Evolutionary conservation across 805 yeast species (phyloP), one percentile per base, ranked within the genome.

Genomic region (Peterozyma toletana): DNA sequence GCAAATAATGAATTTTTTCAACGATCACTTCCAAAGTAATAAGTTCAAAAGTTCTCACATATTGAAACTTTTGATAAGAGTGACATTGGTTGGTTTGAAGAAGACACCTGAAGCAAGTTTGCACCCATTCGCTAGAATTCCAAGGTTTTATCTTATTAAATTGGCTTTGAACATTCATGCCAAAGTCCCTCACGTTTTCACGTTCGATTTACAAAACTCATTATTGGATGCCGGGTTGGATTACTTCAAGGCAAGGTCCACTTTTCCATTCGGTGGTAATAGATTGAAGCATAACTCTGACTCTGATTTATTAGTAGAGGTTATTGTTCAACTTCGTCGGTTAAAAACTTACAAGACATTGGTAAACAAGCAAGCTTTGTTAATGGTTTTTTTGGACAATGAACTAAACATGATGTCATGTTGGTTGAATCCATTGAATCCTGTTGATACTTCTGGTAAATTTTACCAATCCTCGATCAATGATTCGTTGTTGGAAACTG

Each of bases 241-340:
- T 1, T 90, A 98, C 96, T 93, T 88, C 57, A 70, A 69, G 18
- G 71, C 67, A 38, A 69, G 76, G 16, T 68, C 78, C 1, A 67
- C 73, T 3, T 83, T 83, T 66, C 96, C 98, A 13, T 89, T 73
- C 64, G 98, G 99, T 3, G 83, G 88, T 10, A 88, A 91, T 56
- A 70, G 76, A 37, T 62, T 86, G 49, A 80, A 80, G 56, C 78
- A 81, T 41, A 80, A 79, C 50, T 76, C 87, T 1, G 96, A 90
- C 53, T 70, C 75, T 52, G 66, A 71, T 4, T 62, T 82, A 41
- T 66, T 91, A 50, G 64, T 71, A 21, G 79, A 75, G 18, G 71
- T 84, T 6, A 70, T 77, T 4, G 51, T 56, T 48, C 55, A 50
- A 34, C 58, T 60, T 48, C 48, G 43, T 36, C 39, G 46, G 15